Percentiles rank a stretch among this genome's conserved stretches.
Conservation (phyloP, 2,329 filamentous ascomycete genomes). For the Passalora sequoiae region DNA sequence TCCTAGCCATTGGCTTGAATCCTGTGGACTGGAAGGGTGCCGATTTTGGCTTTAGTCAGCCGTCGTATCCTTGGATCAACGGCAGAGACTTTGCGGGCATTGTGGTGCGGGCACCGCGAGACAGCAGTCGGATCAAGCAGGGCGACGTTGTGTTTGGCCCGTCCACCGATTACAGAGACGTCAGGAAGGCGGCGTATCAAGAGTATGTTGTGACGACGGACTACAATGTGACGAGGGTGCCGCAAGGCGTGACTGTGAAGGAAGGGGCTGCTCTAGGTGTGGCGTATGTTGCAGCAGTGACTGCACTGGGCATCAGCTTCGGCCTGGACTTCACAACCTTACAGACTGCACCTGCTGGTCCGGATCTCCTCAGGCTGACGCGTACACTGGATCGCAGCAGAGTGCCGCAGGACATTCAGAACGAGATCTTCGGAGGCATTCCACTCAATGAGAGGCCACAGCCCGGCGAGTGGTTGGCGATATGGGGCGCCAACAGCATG, state of each 20-base stretch:
- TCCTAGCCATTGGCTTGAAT: constrained; percentile 64
- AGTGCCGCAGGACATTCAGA: constrained; percentile 57
- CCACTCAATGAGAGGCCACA: constrained; percentile 49
- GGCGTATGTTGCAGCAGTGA: constrained; percentile 63
- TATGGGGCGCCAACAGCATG: constrained; percentile 73
- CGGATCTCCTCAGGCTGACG: constrained; percentile 54
- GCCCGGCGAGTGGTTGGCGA: constrained; percentile 62
- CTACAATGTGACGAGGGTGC: constrained; percentile 61
- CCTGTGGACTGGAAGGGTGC: constrained; percentile 70
- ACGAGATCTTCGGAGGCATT: constrained; percentile 59
- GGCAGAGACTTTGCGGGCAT: constrained; percentile 65
- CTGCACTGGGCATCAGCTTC: constrained; percentile 64
- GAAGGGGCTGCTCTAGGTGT: constrained; percentile 62
- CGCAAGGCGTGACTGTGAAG: constrained; percentile 48
- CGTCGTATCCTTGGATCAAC: constrained; percentile 62
- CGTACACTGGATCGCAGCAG: constrained; percentile 41
- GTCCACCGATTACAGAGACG: constrained; percentile 68
- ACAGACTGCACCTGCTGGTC: constrained; percentile 43
- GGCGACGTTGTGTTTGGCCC: constrained; percentile 60
- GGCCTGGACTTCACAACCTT: constrained; percentile 59
- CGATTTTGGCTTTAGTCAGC: constrained; percentile 66
- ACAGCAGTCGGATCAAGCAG: constrained; percentile 47
- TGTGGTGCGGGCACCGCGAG: constrained; percentile 48
- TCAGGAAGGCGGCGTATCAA: constrained; percentile 67
- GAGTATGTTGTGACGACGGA: constrained; percentile 61